Conservation (phyloP, 2,329 filamentous ascomycete genomes). For the Cladosporium halotolerans region DNA sequence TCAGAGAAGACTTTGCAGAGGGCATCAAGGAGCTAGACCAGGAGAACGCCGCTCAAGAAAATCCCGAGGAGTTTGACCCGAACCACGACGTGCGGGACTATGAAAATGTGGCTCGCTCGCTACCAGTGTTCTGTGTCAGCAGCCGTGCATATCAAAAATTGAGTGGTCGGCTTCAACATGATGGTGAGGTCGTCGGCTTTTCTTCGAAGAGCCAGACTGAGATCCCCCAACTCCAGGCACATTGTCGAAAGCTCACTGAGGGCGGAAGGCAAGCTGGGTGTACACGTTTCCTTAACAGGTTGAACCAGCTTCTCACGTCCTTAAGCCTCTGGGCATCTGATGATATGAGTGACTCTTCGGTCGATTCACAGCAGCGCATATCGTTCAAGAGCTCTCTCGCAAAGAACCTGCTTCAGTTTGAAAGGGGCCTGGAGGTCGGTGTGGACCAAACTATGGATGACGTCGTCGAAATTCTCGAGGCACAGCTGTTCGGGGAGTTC, state of each 20-base stretch:
- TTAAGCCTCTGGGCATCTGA: conserved; percentile 47
- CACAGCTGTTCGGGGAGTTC: conserved; percentile 44
- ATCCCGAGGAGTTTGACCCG: conserved; percentile 51
- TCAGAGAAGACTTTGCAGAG: conserved; percentile 53
- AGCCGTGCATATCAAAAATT: conserved; percentile 58
- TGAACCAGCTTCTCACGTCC: conserved; percentile 48
- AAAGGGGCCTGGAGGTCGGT: conserved; percentile 37
- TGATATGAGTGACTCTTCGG: conserved; percentile 35
- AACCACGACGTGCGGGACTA: conserved; percentile 53
- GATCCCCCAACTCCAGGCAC: conserved; percentile 52
- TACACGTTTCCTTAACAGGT: conserved; percentile 45
- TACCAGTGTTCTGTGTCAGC: conserved; percentile 61
- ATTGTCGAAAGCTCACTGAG: conserved; percentile 55
- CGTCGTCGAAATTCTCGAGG: conserved; percentile 36
- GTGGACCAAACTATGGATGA: conserved; percentile 35
- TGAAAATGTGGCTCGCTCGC: conserved; percentile 46
- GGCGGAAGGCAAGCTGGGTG: conserved; percentile 40
- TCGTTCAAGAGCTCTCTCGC: conserved; percentile 35
- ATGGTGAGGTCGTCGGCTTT: conserved; percentile 50
- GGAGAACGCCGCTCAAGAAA: conserved; percentile 47
- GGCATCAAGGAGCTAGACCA: conserved; percentile 57
- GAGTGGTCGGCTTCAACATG: conserved; percentile 48
- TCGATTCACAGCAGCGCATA: conserved; percentile 36
- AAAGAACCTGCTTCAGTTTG: conserved; percentile 35
- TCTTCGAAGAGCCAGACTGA: conserved; percentile 47